Evolutionary conservation across 140 eudicot species (phyloP).

Genomic region (Erigeron philadelphicus): DNA sequence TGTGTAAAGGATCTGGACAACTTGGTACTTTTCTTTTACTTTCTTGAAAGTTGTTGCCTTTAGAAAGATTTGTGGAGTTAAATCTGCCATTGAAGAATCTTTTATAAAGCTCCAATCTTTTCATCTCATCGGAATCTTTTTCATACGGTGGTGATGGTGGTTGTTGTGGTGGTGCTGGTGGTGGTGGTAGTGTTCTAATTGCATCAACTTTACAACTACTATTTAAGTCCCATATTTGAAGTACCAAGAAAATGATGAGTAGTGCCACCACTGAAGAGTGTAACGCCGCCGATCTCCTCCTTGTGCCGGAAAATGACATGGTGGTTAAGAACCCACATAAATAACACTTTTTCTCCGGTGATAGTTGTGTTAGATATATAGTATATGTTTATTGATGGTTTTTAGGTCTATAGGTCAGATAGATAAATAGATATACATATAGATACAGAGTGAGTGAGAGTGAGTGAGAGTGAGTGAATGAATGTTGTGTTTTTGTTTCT

Average conservation of each 20-base stretch:
- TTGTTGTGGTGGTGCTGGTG: slow-evolving; percentile 12
- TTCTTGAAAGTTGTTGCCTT: slow-evolving; percentile 32
- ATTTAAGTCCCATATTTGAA: slow-evolving; percentile 36
- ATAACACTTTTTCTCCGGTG: slow-evolving; percentile 22
- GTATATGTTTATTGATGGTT: not conserved
- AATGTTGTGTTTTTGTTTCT: slow-evolving; percentile 8
- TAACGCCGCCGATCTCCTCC: slow-evolving; percentile 22
- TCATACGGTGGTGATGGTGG: slow-evolving; percentile 17
- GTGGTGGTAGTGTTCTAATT: slow-evolving; percentile 35
- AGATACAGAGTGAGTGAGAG: not conserved
- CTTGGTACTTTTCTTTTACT: slow-evolving; percentile 74
- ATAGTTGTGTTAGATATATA: not conserved
- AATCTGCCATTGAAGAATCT: slow-evolving; percentile 43
- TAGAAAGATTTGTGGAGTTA: slow-evolving; percentile 27
- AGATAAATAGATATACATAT: slow-evolving; percentile 6
- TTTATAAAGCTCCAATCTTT: slow-evolving; percentile 36
- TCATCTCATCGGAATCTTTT: slow-evolving; percentile 28
- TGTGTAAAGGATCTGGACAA: slow-evolving; percentile 98
- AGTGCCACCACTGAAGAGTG: slow-evolving; percentile 24
- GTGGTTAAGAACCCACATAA: slow-evolving; percentile 52
- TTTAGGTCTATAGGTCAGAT: slow-evolving; percentile 7
- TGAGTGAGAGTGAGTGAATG: too few species aligned
- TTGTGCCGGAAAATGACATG: slow-evolving; percentile 56
- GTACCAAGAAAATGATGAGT: slow-evolving; percentile 40
- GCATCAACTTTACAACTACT: slow-evolving; percentile 39